Conservation (phyloP, 257 asterid genomes). For the Solanum sejunctum region DNA sequence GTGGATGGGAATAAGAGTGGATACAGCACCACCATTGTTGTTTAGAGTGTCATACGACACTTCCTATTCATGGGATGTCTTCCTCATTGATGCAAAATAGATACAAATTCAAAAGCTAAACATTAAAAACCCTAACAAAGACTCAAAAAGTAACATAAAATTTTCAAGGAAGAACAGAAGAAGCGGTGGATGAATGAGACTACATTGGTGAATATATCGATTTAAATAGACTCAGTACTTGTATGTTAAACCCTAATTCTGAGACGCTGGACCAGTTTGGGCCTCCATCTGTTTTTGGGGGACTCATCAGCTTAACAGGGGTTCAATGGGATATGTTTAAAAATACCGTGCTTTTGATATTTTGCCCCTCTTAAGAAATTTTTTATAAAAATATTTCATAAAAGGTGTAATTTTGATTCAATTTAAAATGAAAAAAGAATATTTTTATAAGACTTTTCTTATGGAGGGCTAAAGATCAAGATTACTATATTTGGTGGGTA, state of each 20-base stretch:
- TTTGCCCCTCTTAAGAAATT: too few species aligned
- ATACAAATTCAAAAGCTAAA: not conserved
- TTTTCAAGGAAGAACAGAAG: not conserved
- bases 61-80: slow-evolving; percentile 77
- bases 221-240: not conserved
- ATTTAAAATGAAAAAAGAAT: too few species aligned
- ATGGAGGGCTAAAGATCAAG: too few species aligned
- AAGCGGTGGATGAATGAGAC: not conserved
- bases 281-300: not conserved
- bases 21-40: slow-evolving; percentile 12
- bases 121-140: not conserved
- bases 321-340: too few species aligned
- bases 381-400: too few species aligned
- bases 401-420: too few species aligned
- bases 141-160: not conserved
- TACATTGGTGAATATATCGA: not conserved
- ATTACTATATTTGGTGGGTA: too few species aligned
- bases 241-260: not conserved
- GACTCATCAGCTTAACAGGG: too few species aligned
- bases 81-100: slow-evolving; percentile 34
- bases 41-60: slow-evolving; percentile 81
- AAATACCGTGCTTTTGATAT: too few species aligned
- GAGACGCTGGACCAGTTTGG: not conserved
- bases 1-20: slow-evolving; percentile 31
- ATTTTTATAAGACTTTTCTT: too few species aligned